phyloP scores from a whole-genome alignment of 495 filamentous ascomycete species.

The Daldinia decipiens region DNA sequence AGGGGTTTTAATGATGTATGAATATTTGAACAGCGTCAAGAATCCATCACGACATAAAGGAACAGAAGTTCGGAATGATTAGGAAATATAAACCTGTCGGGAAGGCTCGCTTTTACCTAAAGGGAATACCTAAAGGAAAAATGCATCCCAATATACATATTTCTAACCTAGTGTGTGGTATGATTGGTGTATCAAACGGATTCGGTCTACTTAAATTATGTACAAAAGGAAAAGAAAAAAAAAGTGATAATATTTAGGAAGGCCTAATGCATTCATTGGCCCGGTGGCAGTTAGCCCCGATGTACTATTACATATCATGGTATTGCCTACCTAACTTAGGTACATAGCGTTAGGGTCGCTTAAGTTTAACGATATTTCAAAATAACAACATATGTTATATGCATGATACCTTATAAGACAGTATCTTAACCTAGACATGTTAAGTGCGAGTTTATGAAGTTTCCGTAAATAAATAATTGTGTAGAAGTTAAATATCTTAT shows the following conservation, averaged over 20 bases:
- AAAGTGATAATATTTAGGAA: constrained; percentile 23
- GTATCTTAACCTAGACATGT: neutral
- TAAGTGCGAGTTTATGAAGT: neutral
- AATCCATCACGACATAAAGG: constrained; percentile 9
- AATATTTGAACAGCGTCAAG: constrained; percentile 9
- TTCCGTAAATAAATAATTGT: neutral
- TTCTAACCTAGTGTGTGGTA: constrained; percentile 16
- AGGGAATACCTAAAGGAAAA: constrained; percentile 8
- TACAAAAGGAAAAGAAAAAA: constrained; percentile 9
- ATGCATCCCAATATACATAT: constrained; percentile 14
- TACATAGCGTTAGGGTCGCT: constrained; percentile 19
- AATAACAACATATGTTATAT: neutral
- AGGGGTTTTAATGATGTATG: constrained; percentile 2
- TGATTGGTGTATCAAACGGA: constrained; percentile 21
- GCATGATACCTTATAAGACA: neutral
- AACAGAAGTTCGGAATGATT: neutral
- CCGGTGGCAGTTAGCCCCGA: constrained; percentile 1
- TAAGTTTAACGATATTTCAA: neutral
- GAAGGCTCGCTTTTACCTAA: constrained; percentile 7
- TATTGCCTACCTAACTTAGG: constrained; percentile 4
- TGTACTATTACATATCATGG: constrained; percentile 3
- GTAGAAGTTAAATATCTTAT: constrained; percentile 13
- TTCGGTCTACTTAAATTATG: constrained; percentile 7
- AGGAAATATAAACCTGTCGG: neutral
- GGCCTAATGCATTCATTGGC: constrained; percentile 21